Evolutionary conservation across 768 basidiomycete genomes (phyloP), one percentile per base, ranked within the genome.

Genomic region (Cubamyces sp.): DNA sequence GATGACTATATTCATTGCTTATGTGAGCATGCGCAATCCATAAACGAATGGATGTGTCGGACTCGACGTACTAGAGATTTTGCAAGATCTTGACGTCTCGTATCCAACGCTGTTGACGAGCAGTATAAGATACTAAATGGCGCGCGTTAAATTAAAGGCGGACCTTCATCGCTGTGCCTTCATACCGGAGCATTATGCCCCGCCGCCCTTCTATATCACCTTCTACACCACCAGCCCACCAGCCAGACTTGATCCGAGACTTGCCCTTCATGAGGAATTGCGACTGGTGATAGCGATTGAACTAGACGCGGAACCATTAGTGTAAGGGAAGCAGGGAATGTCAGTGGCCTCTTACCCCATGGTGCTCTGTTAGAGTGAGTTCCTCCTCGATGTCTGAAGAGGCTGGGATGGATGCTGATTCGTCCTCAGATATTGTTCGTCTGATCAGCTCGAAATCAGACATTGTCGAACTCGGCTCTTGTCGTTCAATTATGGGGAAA

Each of bases 11-110:
- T 5, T 11, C 18, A 54, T 25, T 9, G 41, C 42, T 52, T 18
- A 11, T 46, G 41, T 46, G 21, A 16, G 23, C 47, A 54, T 25
- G 34, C 37, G 16, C 49, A 41, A 49, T 21, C 19, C n/a, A n/a
- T n/a, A 8, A 50, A 3, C 15, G 49, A 21, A 15, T 15, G 21
- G 25, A 41, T 16, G 19, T 39, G 3, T 5, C 12, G 21, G 25
- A 39, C n/a, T n/a, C n/a, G 18, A 70, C 81, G 53, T 57, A 84
- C 83, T 78, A 79, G n/a, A 84, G 58, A 57, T 79, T 79, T 64
- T 83, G 80, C 43, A 85, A 72, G 25, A 76, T 71, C 67, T 81
- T 83, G 23, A 85, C 77, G 55, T 85, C 83, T 30, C 73, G 71
- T 18, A 82, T 57, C 84, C 83, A 84, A 68, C 73, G 69, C 83